Base-by-base conservation (phyloP, 2,329 filamentous ascomycete genomes). In the Claviceps sp. region DNA sequence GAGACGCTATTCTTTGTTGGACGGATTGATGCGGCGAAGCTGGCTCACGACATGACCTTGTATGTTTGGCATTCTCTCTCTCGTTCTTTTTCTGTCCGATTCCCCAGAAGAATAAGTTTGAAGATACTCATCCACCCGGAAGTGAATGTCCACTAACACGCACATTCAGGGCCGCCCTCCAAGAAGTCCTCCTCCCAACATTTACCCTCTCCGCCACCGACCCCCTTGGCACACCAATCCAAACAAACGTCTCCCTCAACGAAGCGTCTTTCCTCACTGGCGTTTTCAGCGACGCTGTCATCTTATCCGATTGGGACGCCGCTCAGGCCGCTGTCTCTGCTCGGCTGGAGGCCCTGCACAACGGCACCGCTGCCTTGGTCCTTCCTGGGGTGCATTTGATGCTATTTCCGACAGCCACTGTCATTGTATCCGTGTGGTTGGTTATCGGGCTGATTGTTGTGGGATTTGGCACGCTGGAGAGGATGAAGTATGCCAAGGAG, bases 181-280 rank as follows among this genome's bases (percentile, higher is more conserved):
- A 86, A 64, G 72, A 73, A 5, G 70, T 86, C 41, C 74, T 88
- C 56, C 78, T 85, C 63, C 85, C 85, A 7, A 72, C 71, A n/a
- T 77, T 89, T 54, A 81, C 79, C 16, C 75, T 89, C 47, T 75
- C 77, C 13, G 84, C 75, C n/a, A 70, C 67, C 42, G 78, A 75
- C 58, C 51, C 70, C 30, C 64, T 67, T 14, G 79, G 79, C 55
- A 62, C 71, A 59, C 65, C 67, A 1, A 72, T 86, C 53, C 75
- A 70, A 60, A 84, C 84, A 48, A 81, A 78, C 37, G 77, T 88
- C 49, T 83, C 83, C 9, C 76, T 79, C 54, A 82, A 84, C 65
- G 82, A 87, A 63, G 84, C 85, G 16, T 76, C 78, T 6, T 89
- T 88, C 59, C 76, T 88, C 41, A 78, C 77, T 14, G 85, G 85